Conservation (phyloP, 148 eudicot species). For the Diospyros lotus region DNA sequence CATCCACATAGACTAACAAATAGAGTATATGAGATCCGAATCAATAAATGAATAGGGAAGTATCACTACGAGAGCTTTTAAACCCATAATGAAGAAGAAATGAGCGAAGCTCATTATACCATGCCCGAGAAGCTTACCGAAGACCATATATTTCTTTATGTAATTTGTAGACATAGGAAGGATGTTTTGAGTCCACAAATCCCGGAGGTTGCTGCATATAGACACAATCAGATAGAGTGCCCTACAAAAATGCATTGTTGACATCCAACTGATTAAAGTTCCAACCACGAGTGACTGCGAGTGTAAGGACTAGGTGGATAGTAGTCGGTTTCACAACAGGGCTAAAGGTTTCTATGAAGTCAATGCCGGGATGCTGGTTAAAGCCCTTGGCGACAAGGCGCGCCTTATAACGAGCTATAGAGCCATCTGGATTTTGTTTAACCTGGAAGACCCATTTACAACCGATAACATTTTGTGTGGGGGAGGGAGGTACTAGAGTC, state of each 20-base stretch:
- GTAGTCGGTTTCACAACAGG: slow-evolving; percentile 1
- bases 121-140: not conserved
- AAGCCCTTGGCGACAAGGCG: not conserved
- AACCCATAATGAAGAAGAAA: slow-evolving; percentile 3
- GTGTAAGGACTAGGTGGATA: not conserved
- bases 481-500: not conserved
- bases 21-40: not conserved
- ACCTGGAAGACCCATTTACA: not conserved
- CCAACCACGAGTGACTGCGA: not conserved
- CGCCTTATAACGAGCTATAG: not conserved
- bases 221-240: not conserved
- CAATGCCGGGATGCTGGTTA: not conserved
- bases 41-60: not conserved
- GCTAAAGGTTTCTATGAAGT: not conserved
- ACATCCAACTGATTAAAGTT: not conserved
- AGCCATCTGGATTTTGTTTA: not conserved
- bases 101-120: not conserved
- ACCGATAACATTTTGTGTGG: not conserved
- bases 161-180: not conserved
- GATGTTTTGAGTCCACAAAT: not conserved
- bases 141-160: not conserved
- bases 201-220: slow-evolving; percentile 1
- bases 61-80: not conserved
- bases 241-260: not conserved
- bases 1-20: not conserved